A percentile compares a stretch with the other conserved stretches of the same genome.
Evolutionary conservation across 1,284 basidiomycete genomes (phyloP).

Genomic region (Gomphus bonarii): DNA sequence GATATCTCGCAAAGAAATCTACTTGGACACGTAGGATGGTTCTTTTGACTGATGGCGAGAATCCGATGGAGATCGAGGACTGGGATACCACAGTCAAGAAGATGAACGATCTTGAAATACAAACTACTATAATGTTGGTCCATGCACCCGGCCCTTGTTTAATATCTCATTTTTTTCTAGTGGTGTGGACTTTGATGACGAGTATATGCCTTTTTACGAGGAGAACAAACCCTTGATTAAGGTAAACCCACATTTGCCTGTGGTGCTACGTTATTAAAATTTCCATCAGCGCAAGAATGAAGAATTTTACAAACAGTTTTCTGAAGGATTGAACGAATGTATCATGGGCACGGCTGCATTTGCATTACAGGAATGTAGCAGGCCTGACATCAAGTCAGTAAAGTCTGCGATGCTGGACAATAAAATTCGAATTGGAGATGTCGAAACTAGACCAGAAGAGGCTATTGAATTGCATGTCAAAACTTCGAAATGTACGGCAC

Average conservation of each 20-base stretch:
- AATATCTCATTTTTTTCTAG: constrained; percentile 25
- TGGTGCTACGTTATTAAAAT: background rate
- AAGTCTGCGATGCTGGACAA: constrained; percentile 58
- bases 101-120: constrained; percentile 49
- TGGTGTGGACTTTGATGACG: constrained; percentile 81
- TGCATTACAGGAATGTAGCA: constrained; percentile 57
- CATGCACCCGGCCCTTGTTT: background rate
- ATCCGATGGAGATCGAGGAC: constrained; percentile 57
- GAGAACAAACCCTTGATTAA: constrained; percentile 63
- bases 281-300: constrained; percentile 61
- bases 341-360: constrained; percentile 62
- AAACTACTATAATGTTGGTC: constrained; percentile 57
- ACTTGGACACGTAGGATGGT: constrained; percentile 77
- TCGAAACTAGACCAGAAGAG: constrained; percentile 50
- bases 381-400: constrained; percentile 58
- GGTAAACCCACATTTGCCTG: constrained; percentile 28
- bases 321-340: constrained; percentile 29
- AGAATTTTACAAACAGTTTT: constrained; percentile 56
- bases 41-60: constrained; percentile 74
- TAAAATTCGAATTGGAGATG: constrained; percentile 67
- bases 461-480: constrained; percentile 71
- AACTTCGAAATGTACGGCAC: constrained; percentile 75
- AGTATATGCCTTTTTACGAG: constrained; percentile 51
- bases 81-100: constrained; percentile 66
- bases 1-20: constrained; percentile 50